Evolutionary conservation across 495 filamentous ascomycete genomes (phyloP).

Genomic region (Trichoderma asperelloides): DNA sequence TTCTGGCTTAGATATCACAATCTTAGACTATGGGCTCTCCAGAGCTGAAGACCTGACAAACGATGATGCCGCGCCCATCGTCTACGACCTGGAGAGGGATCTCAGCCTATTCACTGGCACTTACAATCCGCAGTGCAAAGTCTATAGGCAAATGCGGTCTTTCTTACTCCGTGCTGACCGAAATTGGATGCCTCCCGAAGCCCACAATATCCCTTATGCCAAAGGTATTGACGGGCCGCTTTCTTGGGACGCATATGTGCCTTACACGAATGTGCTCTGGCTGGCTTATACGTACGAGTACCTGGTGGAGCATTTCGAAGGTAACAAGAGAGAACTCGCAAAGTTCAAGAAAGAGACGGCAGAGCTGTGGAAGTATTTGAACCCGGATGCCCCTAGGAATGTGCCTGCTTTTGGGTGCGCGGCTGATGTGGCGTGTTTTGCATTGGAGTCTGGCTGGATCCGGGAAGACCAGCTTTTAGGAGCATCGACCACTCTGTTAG

Average conservation of each 20-base stretch:
- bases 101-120: constrained; percentile 41
- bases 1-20: constrained; percentile 65
- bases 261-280: constrained; percentile 49
- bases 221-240: constrained; percentile 25
- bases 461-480: constrained; percentile 35
- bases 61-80: constrained; percentile 18
- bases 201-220: constrained; percentile 29
- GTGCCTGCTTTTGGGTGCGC: constrained; percentile 33
- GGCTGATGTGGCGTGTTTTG: constrained; percentile 33
- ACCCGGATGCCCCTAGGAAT: constrained; percentile 28
- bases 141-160: constrained; percentile 45
- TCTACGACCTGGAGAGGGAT: constrained; percentile 45
- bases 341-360: constrained; percentile 28
- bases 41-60: constrained; percentile 38
- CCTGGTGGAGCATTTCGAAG: constrained; percentile 27
- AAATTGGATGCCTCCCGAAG: constrained; percentile 21
- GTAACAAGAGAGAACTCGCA: constrained; percentile 23
- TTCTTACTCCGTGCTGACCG: constrained; percentile 32
- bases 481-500: constrained; percentile 20
- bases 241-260: constrained; percentile 29
- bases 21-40: constrained; percentile 87
- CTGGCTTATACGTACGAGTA: constrained; percentile 40
- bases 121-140: constrained; percentile 35
- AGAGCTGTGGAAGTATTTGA: constrained; percentile 33
- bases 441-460: constrained; percentile 37